Base-by-base conservation (phyloP, 352 stramenopile genomes). In the Phytophthora podocarpi region DNA sequence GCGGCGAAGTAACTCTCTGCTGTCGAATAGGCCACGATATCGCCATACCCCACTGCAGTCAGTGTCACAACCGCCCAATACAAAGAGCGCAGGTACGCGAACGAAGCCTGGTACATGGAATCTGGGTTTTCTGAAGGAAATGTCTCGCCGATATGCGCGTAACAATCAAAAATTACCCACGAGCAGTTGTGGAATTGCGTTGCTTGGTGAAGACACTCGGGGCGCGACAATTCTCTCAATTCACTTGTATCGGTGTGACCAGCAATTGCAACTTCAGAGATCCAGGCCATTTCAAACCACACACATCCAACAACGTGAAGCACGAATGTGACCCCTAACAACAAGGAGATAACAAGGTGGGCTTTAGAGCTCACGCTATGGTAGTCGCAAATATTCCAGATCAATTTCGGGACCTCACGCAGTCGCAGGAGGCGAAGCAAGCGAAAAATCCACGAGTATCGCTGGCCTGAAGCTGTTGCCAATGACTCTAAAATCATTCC, bases 61-160 rank as follows among this genome's bases (percentile, higher is more conserved):
- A 94, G 52, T 0, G 85, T 82, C 2, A 91, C 82, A 1, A 93
- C 78, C 1, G 81, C 74, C 83, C 85, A 94, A 32, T 93, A 93
- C 0, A 94, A 57, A 0, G 85, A 88, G 2, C 85, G 81, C 7
- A 91, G 34, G 49, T 91, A 92, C 0, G 83, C 79, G 43, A 92
- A 92, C 4, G 67, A 70, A 0, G 67, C 55, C 20, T 69, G 61
- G 41, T 92, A 92, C 21, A 55, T 49, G 0, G 77, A 87, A 0
- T 16, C 15, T 0, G 36, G 5, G 12, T 86, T 60, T 36, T 90
- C 61, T 8, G 72, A 62, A 4, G 83, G 83, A 30, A 90, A 89
- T 6, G 30, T 32, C 5, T 59, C 56, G 0, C 76, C 77, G 16
- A 92, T 69, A 35, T 92, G 68, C 0, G 79, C 70, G 15, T 92